phyloP scores from a whole-genome alignment of 2,329 filamentous ascomycete species.

The Cucurbitaria berberidis region DNA sequence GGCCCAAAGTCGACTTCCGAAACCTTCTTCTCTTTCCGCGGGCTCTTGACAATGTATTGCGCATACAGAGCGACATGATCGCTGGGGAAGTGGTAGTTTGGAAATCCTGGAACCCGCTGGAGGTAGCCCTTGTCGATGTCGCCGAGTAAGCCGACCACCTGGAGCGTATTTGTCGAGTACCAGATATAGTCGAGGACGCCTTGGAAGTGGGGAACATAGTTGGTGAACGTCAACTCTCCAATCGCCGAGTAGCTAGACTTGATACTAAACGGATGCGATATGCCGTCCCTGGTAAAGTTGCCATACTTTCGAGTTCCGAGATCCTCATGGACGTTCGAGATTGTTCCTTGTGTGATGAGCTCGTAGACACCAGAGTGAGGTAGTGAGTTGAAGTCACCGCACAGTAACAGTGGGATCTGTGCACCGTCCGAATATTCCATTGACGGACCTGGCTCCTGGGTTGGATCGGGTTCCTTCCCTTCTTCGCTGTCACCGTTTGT shows the following conservation, averaged over 20 bases:
- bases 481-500: slow-evolving; percentile 58
- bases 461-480: slow-evolving; percentile 57
- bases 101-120: slow-evolving; percentile 86
- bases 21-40: slow-evolving; percentile 73
- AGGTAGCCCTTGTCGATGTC: slow-evolving; percentile 87
- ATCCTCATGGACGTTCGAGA: slow-evolving; percentile 80
- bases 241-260: slow-evolving; percentile 88
- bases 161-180: slow-evolving; percentile 90
- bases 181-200: slow-evolving; percentile 97
- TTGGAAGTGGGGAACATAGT: slow-evolving; percentile 92
- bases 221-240: slow-evolving; percentile 89
- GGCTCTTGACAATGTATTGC: slow-evolving; percentile 84
- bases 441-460: slow-evolving; percentile 75
- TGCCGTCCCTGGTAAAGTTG: slow-evolving; percentile 89
- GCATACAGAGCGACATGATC: slow-evolving; percentile 90
- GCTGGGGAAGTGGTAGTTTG: slow-evolving; percentile 91
- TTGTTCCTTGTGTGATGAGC: slow-evolving; percentile 78
- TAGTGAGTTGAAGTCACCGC: slow-evolving; percentile 95
- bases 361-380: slow-evolving; percentile 90
- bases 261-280: slow-evolving; percentile 91
- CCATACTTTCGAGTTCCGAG: slow-evolving; percentile 84
- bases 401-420: slow-evolving; percentile 88
- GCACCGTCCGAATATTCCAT: slow-evolving; percentile 85
- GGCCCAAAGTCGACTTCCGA: slow-evolving; percentile 48
- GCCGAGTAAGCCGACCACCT: slow-evolving; percentile 82